These are phyloP conservation scores for Apocynum venetum DNA, from an alignment of 257 asterid species.

Conservation along the genomic window DNA sequence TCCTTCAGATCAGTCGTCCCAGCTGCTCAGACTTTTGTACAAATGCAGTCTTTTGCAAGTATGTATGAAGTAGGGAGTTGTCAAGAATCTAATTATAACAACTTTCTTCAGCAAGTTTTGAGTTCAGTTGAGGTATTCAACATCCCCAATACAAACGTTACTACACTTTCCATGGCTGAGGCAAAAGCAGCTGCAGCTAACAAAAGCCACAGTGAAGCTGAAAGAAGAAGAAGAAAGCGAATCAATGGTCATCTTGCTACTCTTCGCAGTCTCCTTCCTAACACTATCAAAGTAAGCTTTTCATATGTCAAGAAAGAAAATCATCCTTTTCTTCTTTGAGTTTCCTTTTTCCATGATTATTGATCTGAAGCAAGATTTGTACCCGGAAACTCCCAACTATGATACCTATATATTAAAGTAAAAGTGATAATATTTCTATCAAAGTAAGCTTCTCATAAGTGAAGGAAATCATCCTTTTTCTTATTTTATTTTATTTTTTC, in stretches of 20 bases:
- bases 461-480: no score
- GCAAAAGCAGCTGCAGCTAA: conserved; percentile 73
- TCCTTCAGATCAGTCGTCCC: neutral
- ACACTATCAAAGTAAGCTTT: conserved; percentile 53
- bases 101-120: conserved; percentile 35
- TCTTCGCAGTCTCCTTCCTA: conserved; percentile 78
- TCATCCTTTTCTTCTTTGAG: neutral
- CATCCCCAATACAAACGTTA: conserved; percentile 32
- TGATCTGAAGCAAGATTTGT: no score
- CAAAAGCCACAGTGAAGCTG: conserved; percentile 89
- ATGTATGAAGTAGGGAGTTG: conserved; percentile 46
- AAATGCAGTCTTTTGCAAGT: conserved; percentile 48
- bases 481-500: no score
- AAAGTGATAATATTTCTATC: no score
- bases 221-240: conserved; percentile 72
- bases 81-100: conserved; percentile 35
- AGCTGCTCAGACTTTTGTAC: no score
- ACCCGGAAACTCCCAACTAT: no score
- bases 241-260: conserved; percentile 90
- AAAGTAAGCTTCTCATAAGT: no score
- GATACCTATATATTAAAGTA: no score
- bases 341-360: no score
- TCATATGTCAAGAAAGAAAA: neutral
- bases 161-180: conserved; percentile 62
- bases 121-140: conserved; percentile 16